phyloP scores from a whole-genome alignment of 306 rosid species.

The Cucurbita pepo region DNA sequence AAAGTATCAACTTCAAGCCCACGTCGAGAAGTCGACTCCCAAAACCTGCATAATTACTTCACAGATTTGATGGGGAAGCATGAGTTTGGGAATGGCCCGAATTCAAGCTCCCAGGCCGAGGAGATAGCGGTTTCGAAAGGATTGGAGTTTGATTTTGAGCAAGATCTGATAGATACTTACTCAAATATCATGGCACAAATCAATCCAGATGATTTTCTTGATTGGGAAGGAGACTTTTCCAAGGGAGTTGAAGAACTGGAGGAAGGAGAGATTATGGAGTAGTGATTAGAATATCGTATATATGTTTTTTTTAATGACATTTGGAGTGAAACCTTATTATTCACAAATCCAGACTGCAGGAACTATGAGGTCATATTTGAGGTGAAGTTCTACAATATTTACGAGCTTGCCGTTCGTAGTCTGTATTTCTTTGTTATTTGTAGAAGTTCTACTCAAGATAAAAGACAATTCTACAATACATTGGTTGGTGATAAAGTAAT shows the following conservation, averaged over 20 bases:
- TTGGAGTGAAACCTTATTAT: too few relatives aligned
- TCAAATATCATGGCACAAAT: conserved; percentile 36
- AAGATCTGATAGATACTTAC: conserved; percentile 37
- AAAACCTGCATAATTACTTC: conserved; percentile 15
- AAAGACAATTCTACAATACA: background rate
- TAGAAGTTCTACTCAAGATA: background rate
- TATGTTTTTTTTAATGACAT: too few relatives aligned
- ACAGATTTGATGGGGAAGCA: too few relatives aligned
- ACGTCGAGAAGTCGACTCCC: too few relatives aligned
- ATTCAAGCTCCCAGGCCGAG: conserved; percentile 5
- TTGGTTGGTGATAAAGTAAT: background rate
- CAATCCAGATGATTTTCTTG: conserved; percentile 44
- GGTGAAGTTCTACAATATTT: background rate
- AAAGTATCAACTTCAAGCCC: conserved; percentile 27
- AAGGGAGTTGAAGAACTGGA: conserved; percentile 38
- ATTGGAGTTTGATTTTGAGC: conserved; percentile 42
- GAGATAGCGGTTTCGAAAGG: conserved; percentile 20
- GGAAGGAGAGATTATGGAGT: conserved; percentile 78
- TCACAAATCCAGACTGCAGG: background rate
- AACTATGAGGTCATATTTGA: background rate
- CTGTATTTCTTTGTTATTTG: background rate
- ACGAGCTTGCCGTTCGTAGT: background rate
- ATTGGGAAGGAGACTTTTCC: conserved; percentile 32
- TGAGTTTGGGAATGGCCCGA: conserved; percentile 16
- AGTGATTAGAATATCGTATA: background rate